These are phyloP conservation scores for Taphrina populina DNA, from an alignment of 1,139 yeast species.

Conservation along the genomic window DNA sequence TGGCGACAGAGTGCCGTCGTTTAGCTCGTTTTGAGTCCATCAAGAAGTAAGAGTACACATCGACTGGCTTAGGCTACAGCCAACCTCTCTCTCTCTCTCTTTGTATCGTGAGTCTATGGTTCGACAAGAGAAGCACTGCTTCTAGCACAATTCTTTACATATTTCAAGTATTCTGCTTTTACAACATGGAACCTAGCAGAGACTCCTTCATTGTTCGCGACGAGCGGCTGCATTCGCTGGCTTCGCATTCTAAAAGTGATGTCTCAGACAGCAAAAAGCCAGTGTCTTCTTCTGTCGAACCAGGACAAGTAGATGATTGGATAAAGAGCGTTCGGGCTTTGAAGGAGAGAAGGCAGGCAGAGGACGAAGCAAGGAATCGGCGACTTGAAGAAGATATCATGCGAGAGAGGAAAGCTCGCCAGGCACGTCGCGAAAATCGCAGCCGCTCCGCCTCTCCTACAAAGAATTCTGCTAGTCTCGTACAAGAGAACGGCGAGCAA, in stretches of 20 bases:
- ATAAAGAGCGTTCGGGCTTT: slow-evolving; percentile 17
- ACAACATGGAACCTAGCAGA: too few relatives aligned
- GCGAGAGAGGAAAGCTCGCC: slow-evolving; percentile 24
- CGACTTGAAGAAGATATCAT: slow-evolving; percentile 24
- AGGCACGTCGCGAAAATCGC: slow-evolving; percentile 22
- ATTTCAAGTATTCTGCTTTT: too few relatives aligned
- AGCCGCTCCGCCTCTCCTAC: slow-evolving; percentile 24
- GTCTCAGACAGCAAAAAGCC: neutral
- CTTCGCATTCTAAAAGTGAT: neutral
- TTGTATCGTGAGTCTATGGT: too few relatives aligned
- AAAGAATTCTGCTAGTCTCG: slow-evolving; percentile 1
- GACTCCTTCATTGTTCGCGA: slow-evolving; percentile 17
- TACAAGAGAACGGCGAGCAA: too few relatives aligned
- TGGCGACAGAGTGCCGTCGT: too few relatives aligned
- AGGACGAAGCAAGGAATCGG: slow-evolving; percentile 27
- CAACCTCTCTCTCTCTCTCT: too few relatives aligned
- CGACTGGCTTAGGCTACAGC: too few relatives aligned
- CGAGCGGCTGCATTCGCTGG: slow-evolving; percentile 6
- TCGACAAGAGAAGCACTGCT: too few relatives aligned
- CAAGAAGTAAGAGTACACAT: too few relatives aligned
- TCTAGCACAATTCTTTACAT: too few relatives aligned
- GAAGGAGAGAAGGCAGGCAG: slow-evolving; percentile 18
- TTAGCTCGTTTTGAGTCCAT: too few relatives aligned
- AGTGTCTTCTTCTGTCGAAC: neutral
- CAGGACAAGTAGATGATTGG: slow-evolving; percentile 27